phyloP scores from a whole-genome alignment of 2,329 filamentous ascomycete genomes.

The Cladosporium halotolerans region DNA sequence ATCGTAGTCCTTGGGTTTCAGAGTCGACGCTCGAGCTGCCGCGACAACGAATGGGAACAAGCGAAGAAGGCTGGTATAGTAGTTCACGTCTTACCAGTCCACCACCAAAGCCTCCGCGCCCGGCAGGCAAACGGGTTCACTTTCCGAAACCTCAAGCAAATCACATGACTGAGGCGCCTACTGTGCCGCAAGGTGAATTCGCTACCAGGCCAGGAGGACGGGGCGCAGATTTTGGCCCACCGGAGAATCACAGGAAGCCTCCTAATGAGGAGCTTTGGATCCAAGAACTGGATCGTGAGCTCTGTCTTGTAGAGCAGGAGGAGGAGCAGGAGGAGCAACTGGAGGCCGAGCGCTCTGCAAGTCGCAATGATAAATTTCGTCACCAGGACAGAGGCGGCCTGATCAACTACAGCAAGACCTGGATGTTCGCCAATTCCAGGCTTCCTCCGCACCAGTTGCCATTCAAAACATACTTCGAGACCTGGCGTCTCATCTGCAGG shows the following conservation, averaged over 20 bases:
- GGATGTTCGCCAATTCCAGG: constrained; percentile 70
- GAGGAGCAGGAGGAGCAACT: background rate
- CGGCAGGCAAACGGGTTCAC: background rate
- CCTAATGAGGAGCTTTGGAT: constrained; percentile 3
- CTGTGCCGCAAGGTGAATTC: background rate
- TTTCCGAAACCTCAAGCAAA: background rate
- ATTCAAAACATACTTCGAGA: constrained; percentile 65
- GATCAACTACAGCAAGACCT: constrained; percentile 54
- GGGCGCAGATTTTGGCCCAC: background rate
- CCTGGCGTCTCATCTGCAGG: constrained; percentile 70
- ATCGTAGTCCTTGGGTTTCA: background rate
- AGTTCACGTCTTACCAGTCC: background rate
- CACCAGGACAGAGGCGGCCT: constrained; percentile 7
- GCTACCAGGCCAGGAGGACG: background rate
- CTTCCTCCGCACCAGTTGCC: constrained; percentile 62
- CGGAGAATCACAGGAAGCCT: background rate
- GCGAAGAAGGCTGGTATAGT: background rate
- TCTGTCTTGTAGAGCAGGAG: constrained; percentile 1
- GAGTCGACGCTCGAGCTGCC: background rate
- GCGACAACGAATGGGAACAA: background rate
- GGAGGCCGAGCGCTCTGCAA: background rate
- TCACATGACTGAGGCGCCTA: background rate
- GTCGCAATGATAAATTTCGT: background rate
- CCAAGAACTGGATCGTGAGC: constrained; percentile 7
- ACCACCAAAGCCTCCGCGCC: background rate